These are phyloP conservation scores for Schizonepeta tenuifolia DNA, from an alignment of 257 asterid genomes.

Conservation along the genomic window DNA sequence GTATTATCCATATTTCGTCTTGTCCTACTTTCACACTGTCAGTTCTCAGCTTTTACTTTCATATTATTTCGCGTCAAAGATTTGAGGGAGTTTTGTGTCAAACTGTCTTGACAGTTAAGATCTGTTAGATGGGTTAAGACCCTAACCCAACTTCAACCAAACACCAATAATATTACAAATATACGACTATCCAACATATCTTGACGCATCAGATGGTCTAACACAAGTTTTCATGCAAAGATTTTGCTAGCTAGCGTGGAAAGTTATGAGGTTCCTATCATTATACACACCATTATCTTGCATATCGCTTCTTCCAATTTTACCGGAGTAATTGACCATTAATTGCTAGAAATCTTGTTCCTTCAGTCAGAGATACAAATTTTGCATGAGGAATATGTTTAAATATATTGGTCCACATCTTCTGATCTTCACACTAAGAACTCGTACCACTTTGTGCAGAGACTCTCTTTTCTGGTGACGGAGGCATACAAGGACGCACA, in stretches of 20 bases:
- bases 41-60: not conserved
- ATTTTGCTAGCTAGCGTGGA: not conserved
- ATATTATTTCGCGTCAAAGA: too few relatives aligned
- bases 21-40: not conserved
- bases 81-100: too few relatives aligned
- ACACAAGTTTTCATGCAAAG: not conserved
- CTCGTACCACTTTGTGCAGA: conserved; percentile 42
- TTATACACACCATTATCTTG: not conserved
- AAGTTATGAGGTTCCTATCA: not conserved
- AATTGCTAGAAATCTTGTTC: not conserved
- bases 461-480: conserved; percentile 79
- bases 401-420: not conserved
- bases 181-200: not conserved
- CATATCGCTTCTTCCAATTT: not conserved
- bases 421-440: not conserved
- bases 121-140: not conserved
- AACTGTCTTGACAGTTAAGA: too few relatives aligned
- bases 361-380: not conserved
- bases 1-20: conserved; percentile 1
- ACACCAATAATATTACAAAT: not conserved
- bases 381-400: not conserved
- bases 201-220: not conserved
- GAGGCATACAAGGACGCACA: conserved; percentile 96
- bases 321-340: not conserved
- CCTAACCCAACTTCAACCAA: not conserved